Evolutionary conservation across 2,329 filamentous ascomycete genomes (phyloP).

Genomic region (Aureobasidium subglaciale): DNA sequence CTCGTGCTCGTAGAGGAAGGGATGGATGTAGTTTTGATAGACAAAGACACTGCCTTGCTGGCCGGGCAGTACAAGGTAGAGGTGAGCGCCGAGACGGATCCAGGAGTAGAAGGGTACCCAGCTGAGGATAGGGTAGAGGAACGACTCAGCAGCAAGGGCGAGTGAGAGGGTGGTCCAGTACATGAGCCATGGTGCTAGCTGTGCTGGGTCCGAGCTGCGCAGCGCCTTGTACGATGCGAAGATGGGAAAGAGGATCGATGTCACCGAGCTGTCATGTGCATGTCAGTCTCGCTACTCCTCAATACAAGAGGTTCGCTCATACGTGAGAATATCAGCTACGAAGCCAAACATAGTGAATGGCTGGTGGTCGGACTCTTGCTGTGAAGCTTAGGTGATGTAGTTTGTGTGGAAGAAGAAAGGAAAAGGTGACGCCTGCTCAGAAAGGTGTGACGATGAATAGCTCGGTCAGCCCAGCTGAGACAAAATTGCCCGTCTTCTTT

Average conservation of each 20-base stretch:
- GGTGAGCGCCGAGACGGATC: conserved; percentile 76
- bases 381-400: background rate
- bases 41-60: conserved; percentile 86
- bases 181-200: conserved; percentile 96
- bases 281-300: background rate
- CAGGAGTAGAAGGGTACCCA: conserved; percentile 96
- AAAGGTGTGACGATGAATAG: background rate
- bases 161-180: conserved; percentile 94
- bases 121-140: conserved; percentile 75
- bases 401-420: background rate
- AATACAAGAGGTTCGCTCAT: conserved; percentile 34
- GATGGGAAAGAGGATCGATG: conserved; percentile 87
- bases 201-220: conserved; percentile 80
- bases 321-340: conserved; percentile 72
- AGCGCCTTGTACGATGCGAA: conserved; percentile 98
- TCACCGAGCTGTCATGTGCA: conserved; percentile 57
- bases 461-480: conserved; percentile 1
- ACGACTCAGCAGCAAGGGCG: conserved; percentile 74
- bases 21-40: conserved; percentile 79
- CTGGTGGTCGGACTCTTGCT: background rate
- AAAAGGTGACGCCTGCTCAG: background rate
- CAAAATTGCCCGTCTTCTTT: background rate
- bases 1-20: conserved; percentile 83
- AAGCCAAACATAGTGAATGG: conserved; percentile 61
- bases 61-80: conserved; percentile 94